Conservation (phyloP, 208 protist species). For the Borovskyia barvae region DNA sequence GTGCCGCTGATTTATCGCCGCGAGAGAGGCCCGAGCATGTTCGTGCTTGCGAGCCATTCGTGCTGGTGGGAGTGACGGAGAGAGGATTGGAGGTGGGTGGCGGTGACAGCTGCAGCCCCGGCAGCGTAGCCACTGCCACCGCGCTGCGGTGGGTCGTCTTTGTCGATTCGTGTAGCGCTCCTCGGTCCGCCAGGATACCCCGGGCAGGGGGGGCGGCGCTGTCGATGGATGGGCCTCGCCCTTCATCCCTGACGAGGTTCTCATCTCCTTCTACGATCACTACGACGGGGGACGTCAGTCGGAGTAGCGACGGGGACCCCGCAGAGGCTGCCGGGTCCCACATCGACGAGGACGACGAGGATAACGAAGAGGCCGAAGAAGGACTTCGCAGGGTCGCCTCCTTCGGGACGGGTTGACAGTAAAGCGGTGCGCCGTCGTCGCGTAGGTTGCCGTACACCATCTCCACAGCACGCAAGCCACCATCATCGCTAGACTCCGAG, state of each 20-base stretch:
- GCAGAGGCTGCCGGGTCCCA: background rate
- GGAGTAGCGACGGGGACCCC: background rate
- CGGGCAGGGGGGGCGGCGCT: no score
- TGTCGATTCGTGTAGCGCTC: no score
- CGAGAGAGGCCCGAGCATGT: no score
- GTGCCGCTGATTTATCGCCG: no score
- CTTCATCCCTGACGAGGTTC: no score
- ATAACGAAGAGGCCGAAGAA: background rate
- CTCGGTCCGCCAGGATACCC: no score
- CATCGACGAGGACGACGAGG: background rate
- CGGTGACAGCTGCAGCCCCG: background rate
- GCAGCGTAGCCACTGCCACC: conserved; percentile 8
- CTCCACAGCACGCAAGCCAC: background rate
- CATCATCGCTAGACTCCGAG: background rate
- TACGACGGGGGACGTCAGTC: background rate
- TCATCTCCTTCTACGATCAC: background rate
- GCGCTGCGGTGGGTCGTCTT: conserved; percentile 7
- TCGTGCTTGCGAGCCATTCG: no score
- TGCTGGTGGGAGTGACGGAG: no score
- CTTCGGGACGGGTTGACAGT: background rate
- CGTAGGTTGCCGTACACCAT: background rate
- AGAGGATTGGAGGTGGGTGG: no score
- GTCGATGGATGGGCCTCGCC: no score
- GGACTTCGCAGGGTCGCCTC: background rate
- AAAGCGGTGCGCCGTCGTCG: background rate